Base-by-base conservation (phyloP, 2,329 filamentous ascomycete species). In the Cladosporium halotolerans region DNA sequence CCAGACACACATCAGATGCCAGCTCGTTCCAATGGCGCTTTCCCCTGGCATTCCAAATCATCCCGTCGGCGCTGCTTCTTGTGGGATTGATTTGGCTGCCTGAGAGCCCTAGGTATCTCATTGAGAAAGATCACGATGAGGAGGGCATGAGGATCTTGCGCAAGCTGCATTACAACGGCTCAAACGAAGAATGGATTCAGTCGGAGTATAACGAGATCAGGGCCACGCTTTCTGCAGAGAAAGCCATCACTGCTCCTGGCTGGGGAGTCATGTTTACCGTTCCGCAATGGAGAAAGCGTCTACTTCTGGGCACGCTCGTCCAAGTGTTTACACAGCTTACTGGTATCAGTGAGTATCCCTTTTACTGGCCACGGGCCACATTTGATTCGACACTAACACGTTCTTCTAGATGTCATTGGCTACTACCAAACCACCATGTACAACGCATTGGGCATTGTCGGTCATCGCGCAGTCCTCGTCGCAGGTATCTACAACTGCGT, bases 291-390 rank as follows among this genome's bases (percentile, higher is more conserved):
- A 77, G 84, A 62, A 83, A 76, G 45, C 75, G 84, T 13, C 76
- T 86, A 47, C 66, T 84, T 58, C 79, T 84, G 56, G 84, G 80
- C 18, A 78, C 78, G 40, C 68, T 80, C 32, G 78, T 84, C 38
- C 83, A 88, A 64, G 76, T 83, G 56, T 83, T 86, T 60, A 82
- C 82, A 45, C 83, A 86, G 58, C 78, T 86, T 61, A 79, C 76
- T n/a, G 80, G 80, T 41, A 79, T 80, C 60, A 80, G 48, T 51
- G 13, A 38, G 48, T 51, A n/a, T 14, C 71, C 70, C 66, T 45
- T 63, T 54, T 19, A 7, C 7, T 4, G 4, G 7, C 4, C 23
- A 28, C 23, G 23, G 4, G 4, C 23, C 7, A 28, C 4, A 28
- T 28, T 28, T 28, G 23, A 39, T 14, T n/a, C 2, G n/a, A 39